phyloP scores from a whole-genome alignment of 306 rosid genomes.

The Cicer judaicum region DNA sequence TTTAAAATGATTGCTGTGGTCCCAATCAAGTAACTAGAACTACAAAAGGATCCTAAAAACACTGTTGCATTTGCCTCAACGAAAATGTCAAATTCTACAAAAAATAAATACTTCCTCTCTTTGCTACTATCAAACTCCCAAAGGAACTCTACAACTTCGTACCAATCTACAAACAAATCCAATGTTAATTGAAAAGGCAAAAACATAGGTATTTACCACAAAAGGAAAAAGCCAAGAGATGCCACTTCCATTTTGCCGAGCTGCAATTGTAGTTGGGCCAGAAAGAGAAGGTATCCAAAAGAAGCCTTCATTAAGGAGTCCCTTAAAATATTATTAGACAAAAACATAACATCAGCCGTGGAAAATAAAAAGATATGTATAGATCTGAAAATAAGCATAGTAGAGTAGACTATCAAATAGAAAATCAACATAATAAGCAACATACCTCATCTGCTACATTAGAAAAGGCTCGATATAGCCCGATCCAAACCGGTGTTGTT shows the following conservation, averaged over 20 bases:
- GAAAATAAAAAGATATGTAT: constrained; percentile 33
- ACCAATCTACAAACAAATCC: constrained; percentile 6
- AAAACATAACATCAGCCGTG: constrained; percentile 41
- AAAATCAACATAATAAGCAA: constrained; percentile 35
- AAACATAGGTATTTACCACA: constrained; percentile 60
- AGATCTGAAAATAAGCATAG: not conserved
- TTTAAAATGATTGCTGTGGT: no score
- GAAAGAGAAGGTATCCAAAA: constrained; percentile 99
- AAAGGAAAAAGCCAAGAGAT: constrained; percentile 98
- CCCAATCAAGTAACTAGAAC: no score
- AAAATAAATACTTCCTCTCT: no score
- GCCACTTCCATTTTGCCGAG: constrained; percentile 89
- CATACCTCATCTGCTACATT: constrained; percentile 94
- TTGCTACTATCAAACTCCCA: no score
- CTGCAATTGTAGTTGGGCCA: constrained; percentile 89
- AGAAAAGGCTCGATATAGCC: constrained; percentile 93
- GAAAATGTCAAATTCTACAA: no score
- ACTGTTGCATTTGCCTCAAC: no score
- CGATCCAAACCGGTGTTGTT: constrained; percentile 97
- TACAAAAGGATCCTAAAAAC: no score
- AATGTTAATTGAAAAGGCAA: not conserved
- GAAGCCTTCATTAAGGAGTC: constrained; percentile 95
- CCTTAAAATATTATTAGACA: constrained; percentile 57
- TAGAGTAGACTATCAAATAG: not conserved
- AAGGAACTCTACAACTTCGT: no score